Evolutionary conservation across 176 grass and related monocot genomes (phyloP).

Genomic region (Elaeis guineensis): DNA sequence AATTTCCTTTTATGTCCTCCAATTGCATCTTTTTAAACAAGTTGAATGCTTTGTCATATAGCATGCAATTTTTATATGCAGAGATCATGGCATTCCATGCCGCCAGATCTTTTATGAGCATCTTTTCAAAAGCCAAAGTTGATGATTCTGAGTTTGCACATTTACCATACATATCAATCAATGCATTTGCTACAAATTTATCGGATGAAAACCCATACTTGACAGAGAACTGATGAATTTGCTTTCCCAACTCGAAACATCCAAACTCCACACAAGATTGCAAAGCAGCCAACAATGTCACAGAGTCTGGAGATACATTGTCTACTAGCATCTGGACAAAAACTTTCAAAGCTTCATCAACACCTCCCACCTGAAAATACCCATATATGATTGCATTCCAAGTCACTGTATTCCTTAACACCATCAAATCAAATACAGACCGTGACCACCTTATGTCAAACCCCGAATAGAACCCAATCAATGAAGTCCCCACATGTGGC

Average conservation of each 20-base stretch:
- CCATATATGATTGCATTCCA: conserved; percentile 12
- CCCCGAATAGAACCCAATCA: conserved; percentile 19
- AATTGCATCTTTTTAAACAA: conserved; percentile 15
- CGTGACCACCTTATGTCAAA: not conserved
- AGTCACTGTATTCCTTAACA: conserved; percentile 1
- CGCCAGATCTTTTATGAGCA: conserved; percentile 12
- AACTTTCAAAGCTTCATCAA: not conserved
- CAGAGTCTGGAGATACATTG: conserved; percentile 7
- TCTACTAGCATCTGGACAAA: conserved; percentile 14
- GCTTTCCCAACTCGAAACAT: conserved; percentile 10
- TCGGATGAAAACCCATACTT: conserved; percentile 1
- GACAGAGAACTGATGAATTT: conserved; percentile 17
- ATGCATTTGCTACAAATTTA: conserved; percentile 17
- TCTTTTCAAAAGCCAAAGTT: conserved; percentile 6
- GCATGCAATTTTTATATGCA: conserved; percentile 14
- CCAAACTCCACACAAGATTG: conserved; percentile 10
- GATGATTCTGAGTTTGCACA: conserved; percentile 1
- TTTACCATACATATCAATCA: conserved; percentile 21
- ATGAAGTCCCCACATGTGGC: conserved; percentile 15
- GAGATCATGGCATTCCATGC: conserved; percentile 25
- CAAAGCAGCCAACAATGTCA: conserved; percentile 11
- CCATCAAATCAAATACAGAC: conserved; percentile 9
- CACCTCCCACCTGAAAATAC: not conserved
- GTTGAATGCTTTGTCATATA: conserved; percentile 8
- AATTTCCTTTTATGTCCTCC: conserved; percentile 1